These are phyloP conservation scores for Hansenula lynferdii DNA, from an alignment of 1,139 yeast genomes.

Conservation along the genomic window DNA sequence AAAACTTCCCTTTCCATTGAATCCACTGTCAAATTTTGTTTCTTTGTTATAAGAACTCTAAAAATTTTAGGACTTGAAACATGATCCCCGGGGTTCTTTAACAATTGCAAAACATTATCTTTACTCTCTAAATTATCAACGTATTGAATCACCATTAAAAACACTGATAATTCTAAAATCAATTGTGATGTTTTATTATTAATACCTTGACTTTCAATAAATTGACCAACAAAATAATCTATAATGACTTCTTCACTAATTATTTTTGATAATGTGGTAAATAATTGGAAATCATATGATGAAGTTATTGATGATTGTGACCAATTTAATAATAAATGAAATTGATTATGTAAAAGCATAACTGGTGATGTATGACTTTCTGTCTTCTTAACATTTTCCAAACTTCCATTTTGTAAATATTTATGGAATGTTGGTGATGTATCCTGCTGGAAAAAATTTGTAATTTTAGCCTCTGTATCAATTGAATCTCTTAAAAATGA, in stretches of 20 bases:
- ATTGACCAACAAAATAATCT: conserved; percentile 17
- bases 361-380: conserved; percentile 9
- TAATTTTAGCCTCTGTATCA: background rate
- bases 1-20: conserved; percentile 6
- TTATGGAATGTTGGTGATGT: conserved; percentile 5
- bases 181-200: conserved; percentile 12
- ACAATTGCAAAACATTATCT: conserved; percentile 4
- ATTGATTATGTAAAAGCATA: conserved; percentile 13
- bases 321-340: conserved; percentile 18
- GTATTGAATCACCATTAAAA: conserved; percentile 9
- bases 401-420: background rate
- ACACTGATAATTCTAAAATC: conserved; percentile 15
- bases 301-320: conserved; percentile 16
- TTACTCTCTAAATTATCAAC: conserved; percentile 9
- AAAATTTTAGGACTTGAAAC: conserved; percentile 5
- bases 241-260: conserved; percentile 14
- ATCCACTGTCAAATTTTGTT: background rate
- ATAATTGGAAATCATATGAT: conserved; percentile 14
- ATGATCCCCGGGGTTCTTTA: conserved; percentile 12
- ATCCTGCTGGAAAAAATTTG: conserved; percentile 12
- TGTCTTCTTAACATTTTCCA: background rate
- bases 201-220: conserved; percentile 9
- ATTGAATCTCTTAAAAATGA: conserved; percentile 1
- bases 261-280: conserved; percentile 9
- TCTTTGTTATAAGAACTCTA: conserved; percentile 7